Evolutionary conservation across 495 filamentous ascomycete genomes (phyloP).

Genomic region (Cladorrhinum samala): DNA sequence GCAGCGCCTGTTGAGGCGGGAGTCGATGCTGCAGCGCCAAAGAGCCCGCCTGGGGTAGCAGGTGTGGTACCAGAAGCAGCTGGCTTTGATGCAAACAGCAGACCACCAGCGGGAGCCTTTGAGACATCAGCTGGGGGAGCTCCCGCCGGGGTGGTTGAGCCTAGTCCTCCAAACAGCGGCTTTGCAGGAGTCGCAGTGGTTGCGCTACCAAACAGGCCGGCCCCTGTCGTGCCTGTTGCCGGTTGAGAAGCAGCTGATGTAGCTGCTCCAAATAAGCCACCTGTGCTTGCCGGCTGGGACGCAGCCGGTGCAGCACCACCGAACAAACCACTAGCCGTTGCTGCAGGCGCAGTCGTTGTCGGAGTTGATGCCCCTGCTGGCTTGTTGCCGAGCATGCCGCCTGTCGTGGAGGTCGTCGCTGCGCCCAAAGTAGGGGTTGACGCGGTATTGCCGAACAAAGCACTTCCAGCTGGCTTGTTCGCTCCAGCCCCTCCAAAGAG

Average conservation of each 20-base stretch:
- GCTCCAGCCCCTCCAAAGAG: conserved; percentile 33
- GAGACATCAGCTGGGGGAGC: conserved; percentile 23
- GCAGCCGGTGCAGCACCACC: conserved; percentile 6
- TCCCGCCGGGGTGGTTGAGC: conserved; percentile 29
- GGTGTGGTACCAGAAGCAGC: not conserved
- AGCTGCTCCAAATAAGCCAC: conserved; percentile 15
- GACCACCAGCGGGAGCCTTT: conserved; percentile 18
- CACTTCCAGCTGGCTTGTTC: conserved; percentile 8
- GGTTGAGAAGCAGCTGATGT: conserved; percentile 6
- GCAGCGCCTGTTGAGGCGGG: conserved; percentile 8
- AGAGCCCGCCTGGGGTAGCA: conserved; percentile 2
- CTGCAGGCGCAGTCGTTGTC: conserved; percentile 14
- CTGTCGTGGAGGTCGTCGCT: conserved; percentile 12
- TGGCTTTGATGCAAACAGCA: conserved; percentile 11
- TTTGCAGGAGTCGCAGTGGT: conserved; percentile 24
- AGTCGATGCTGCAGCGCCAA: conserved; percentile 9
- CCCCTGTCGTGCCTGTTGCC: conserved; percentile 12
- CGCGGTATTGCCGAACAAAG: conserved; percentile 19
- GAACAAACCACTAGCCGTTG: conserved; percentile 15
- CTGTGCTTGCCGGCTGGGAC: not conserved
- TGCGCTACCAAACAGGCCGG: conserved; percentile 4
- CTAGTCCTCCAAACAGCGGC: conserved; percentile 17
- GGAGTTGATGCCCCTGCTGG: conserved; percentile 26
- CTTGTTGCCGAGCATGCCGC: conserved; percentile 33
- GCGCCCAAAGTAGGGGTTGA: conserved; percentile 10